Base-by-base conservation (phyloP, 805 yeast species). In the Ogataea thermomethanolica region DNA sequence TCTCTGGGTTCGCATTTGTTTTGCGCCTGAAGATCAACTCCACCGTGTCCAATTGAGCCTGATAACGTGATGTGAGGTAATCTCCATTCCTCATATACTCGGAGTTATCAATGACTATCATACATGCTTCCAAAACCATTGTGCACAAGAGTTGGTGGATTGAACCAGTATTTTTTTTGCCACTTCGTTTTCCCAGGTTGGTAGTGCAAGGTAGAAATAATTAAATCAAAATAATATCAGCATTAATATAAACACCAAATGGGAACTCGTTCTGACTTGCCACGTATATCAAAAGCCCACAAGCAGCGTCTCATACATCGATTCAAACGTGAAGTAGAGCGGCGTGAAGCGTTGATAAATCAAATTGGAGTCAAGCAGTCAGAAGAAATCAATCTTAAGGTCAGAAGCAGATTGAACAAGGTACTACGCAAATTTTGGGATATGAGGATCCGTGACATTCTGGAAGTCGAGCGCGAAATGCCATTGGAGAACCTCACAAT, bases 1-100 rank as follows among this genome's bases (percentile, higher is more conserved):
- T 87, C 64, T 93, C 98, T 6, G 98, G 97, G 62, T 95, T 93
- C 37, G 89, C 70, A 58, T 83, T 81, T 47, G 87, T 78, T 65
- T 93, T 91, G 49, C 85, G 79, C 48, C 84, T 83, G 69, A 93
- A 95, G 32, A 93, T 79, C 52, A 81, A 71, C 53, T 88, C 93
- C 22, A 90, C 89, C 8, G 96, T 81, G 48, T 93, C 95, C 46
- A 85, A 70, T 65, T 93, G 96, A 1, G 98, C 96, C 49, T 85
- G 95, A 59, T 81, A 90, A 56, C 99, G 75, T 11, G 90, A 81
- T 12, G 95, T 79, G 26, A 85, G 74, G 57, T 82, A 93, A 63
- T 93, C 99, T 24, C 98, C 99, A 61, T 93, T 93, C 56, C 99
- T 76, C 78, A 90, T 85, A 64, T 74, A 91, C 68, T 93, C 99